A percentile compares a stretch with the other conserved stretches of the same genome.
Conservation (phyloP, 306 rosid species). For the Pterocarpus macrocarpus region DNA sequence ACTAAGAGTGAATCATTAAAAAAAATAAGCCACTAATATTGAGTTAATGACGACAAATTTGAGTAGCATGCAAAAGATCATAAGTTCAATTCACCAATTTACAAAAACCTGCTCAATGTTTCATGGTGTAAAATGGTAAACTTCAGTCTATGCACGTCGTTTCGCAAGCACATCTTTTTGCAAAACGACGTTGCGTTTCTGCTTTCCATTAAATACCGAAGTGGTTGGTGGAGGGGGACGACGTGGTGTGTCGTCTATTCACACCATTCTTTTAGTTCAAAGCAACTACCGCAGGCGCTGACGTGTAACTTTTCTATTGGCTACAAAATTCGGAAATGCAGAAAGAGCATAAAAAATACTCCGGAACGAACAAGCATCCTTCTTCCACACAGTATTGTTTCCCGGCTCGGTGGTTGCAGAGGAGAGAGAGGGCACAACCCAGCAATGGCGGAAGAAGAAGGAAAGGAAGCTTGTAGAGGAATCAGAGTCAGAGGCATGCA, state of each 20-base stretch:
- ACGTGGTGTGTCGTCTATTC: slow-evolving; percentile 49
- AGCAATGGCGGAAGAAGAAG: slow-evolving; percentile 61
- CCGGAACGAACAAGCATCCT: neutral
- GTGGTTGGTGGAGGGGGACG: slow-evolving; percentile 23
- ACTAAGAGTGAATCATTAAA: no score
- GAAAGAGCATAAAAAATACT: slow-evolving; percentile 14
- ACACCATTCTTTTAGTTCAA: neutral
- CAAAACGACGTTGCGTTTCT: no score
- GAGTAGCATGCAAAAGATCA: no score
- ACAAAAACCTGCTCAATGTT: no score
- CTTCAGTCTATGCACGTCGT: no score
- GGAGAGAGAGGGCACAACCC: neutral
- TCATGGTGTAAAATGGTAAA: no score
- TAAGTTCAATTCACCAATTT: no score
- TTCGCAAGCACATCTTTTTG: no score
- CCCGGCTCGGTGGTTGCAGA: neutral
- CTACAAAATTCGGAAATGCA: neutral
- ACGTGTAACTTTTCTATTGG: slow-evolving; percentile 55
- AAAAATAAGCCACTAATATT: no score
- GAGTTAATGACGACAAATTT: no score
- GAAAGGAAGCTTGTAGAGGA: slow-evolving; percentile 40
- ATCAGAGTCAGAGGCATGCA: slow-evolving; percentile 80
- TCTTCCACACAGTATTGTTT: no score
- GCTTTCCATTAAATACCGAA: neutral
- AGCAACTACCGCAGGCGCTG: slow-evolving; percentile 30